Percentiles rank a stretch among this genome's conserved stretches.
Evolutionary conservation across 2,329 filamentous ascomycete species (phyloP).

Genomic region (Arthrobotrys conoides): DNA sequence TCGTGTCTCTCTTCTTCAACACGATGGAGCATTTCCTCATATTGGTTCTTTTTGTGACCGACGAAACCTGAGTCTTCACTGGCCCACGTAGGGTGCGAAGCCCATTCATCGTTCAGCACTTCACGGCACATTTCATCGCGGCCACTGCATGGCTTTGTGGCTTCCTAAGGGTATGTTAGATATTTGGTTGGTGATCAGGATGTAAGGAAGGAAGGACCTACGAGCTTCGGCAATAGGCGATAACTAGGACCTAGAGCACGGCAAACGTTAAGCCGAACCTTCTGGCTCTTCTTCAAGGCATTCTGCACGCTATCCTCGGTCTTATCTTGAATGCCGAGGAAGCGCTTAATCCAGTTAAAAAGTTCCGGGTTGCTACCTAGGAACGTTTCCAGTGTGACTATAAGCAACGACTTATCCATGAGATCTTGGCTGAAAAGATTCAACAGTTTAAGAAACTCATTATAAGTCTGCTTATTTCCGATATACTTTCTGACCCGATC

Average conservation of each 20-base stretch:
- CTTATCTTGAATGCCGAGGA: constrained; percentile 78
- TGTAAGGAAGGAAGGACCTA: constrained; percentile 64
- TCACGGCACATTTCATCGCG: constrained; percentile 94
- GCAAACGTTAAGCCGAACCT: constrained; percentile 95
- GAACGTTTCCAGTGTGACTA: constrained; percentile 86
- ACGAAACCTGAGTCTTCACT: constrained; percentile 98
- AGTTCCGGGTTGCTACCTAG: constrained; percentile 90
- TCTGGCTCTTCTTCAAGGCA: constrained; percentile 64
- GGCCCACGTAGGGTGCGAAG: constrained; percentile 97
- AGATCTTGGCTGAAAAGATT: constrained; percentile 95
- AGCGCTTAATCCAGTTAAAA: constrained; percentile 88
- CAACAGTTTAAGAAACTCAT: constrained; percentile 96
- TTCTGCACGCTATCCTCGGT: constrained; percentile 83
- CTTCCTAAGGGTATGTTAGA: constrained; percentile 72
- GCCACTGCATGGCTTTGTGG: constrained; percentile 90
- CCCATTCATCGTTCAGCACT: constrained; percentile 97
- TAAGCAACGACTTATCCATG: constrained; percentile 85
- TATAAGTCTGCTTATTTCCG: constrained; percentile 90
- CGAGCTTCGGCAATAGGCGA: constrained; percentile 86
- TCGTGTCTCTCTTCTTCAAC: constrained; percentile 99
- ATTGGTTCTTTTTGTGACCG: constrained; percentile 95
- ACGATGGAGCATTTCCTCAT: constrained; percentile 91
- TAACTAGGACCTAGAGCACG: constrained; percentile 97
- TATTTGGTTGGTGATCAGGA: too few relatives aligned
- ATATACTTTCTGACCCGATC: constrained; percentile 97